Conservation (phyloP, 2,329 filamentous ascomycete genomes). For the Epicoccum nigrum region DNA sequence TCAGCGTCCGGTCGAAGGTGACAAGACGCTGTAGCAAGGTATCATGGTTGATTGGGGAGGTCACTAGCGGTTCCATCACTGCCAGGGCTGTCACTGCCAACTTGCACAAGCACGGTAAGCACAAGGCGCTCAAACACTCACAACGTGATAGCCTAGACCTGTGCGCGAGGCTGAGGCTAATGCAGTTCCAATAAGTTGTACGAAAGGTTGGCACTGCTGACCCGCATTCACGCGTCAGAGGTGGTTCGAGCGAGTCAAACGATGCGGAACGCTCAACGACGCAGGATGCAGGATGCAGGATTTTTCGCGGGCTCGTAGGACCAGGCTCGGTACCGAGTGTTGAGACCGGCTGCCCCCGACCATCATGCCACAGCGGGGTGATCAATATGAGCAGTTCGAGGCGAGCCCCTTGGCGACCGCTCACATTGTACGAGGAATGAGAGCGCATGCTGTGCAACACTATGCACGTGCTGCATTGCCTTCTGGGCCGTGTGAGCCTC, state of each 20-base stretch:
- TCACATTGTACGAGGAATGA: slow-evolving; percentile 3
- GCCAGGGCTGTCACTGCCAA: not conserved
- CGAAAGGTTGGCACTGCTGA: slow-evolving; percentile 6
- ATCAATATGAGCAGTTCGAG: slow-evolving; percentile 15
- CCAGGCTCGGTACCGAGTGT: slow-evolving; percentile 21
- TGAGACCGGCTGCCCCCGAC: slow-evolving; percentile 23
- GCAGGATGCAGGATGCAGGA: slow-evolving; percentile 6
- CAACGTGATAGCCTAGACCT: not conserved
- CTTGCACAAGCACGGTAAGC: no score
- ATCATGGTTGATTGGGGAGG: no score
- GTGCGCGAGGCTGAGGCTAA: slow-evolving; percentile 10
- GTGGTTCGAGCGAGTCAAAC: slow-evolving; percentile 16
- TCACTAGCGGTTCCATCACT: not conserved
- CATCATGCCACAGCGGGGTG: slow-evolving; percentile 25
- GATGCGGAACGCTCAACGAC: slow-evolving; percentile 9
- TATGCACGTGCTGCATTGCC: slow-evolving; percentile 17
- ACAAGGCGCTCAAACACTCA: no score
- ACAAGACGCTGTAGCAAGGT: no score
- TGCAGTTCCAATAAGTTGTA: slow-evolving; percentile 1
- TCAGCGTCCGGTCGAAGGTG: no score
- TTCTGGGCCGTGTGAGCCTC: slow-evolving; percentile 14
- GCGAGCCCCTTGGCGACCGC: slow-evolving; percentile 16
- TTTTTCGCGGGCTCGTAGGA: slow-evolving; percentile 7
- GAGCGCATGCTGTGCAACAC: slow-evolving; percentile 9
- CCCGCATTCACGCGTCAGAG: slow-evolving; percentile 6